Conservation (phyloP, 2,329 filamentous ascomycete species). For the Colletotrichum caudatum region DNA sequence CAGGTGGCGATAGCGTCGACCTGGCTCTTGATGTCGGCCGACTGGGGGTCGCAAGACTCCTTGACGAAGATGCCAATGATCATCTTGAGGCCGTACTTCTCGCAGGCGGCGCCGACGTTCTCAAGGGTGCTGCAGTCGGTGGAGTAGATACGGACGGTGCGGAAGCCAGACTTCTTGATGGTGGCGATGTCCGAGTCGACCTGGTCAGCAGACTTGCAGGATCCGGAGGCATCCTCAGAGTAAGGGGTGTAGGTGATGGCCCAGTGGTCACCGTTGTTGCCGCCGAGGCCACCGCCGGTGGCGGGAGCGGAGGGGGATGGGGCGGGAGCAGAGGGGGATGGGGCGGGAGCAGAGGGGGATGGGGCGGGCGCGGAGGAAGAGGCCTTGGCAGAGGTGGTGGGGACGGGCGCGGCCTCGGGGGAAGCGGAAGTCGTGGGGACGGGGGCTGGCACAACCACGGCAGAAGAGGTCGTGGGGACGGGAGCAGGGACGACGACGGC, state of each 20-base stretch:
- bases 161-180: slow-evolving; percentile 77
- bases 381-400: slow-evolving; percentile 36
- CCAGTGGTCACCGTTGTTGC: slow-evolving; percentile 67
- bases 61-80: slow-evolving; percentile 92
- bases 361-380: slow-evolving; percentile 42
- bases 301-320: slow-evolving; percentile 45
- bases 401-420: slow-evolving; percentile 37
- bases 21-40: slow-evolving; percentile 76
- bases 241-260: slow-evolving; percentile 88
- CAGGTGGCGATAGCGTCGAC: slow-evolving; percentile 78
- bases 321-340: slow-evolving; percentile 42
- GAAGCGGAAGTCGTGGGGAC: slow-evolving; percentile 45
- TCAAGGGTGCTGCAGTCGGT: slow-evolving; percentile 88
- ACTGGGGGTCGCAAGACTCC: slow-evolving; percentile 67
- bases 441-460: slow-evolving; percentile 44
- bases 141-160: slow-evolving; percentile 84
- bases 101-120: slow-evolving; percentile 78
- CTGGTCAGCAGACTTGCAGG: slow-evolving; percentile 73
- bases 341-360: slow-evolving; percentile 45
- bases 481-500: slow-evolving; percentile 21
- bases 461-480: slow-evolving; percentile 40
- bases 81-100: slow-evolving; percentile 76
- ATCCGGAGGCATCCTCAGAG: slow-evolving; percentile 60
- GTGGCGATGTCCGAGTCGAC: slow-evolving; percentile 70
- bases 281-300: slow-evolving; percentile 52